Evolutionary conservation across 2,329 filamentous ascomycete species (phyloP), one percentile per base, ranked within the genome.

Genomic region (Hymenoscyphus infarciens): DNA sequence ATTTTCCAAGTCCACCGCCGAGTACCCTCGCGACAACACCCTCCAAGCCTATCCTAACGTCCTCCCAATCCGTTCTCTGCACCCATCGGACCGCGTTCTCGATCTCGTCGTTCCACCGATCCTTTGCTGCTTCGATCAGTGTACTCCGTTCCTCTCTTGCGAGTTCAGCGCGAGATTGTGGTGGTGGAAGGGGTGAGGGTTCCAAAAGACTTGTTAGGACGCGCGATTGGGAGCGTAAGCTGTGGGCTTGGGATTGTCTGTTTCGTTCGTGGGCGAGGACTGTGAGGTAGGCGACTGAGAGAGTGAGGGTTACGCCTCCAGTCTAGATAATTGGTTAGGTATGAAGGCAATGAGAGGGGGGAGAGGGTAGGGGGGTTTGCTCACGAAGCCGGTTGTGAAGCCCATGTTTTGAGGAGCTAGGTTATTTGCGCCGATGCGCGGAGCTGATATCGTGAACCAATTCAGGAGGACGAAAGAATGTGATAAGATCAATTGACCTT

Each of bases 51-150:
- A 88, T 83, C 60, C 86, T 81, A 60, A 87, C 81, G 59, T 81
- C 81, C 57, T 79, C 77, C 88, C 87, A 91, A 74, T 89, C 84
- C 64, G 83, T 86, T 38, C 77, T 81, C 76, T 92, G 85, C 62
- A 85, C 83, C 81, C 85, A 88, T 63, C 80, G 81, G 61, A 89
- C 87, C 59, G 87, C 81, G 64, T 81, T 80, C 74, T 88, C 83
- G 39, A 94, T 76, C 75, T 94, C 90, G 58, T 82, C 76, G 75
- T 95, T 94, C 90, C 90, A 94, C 64, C 84, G 80, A 71, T 90
- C 87, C 79, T 94, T 94, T 70, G 87, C 81, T 39, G 84, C 79
- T 73, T 92, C 89, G 60, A 86, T 73, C 57, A 90, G 77, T 56
- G 81, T 80, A 31, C 82, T 80, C 65, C 82, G 79, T 68, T 83